Evolutionary conservation across 2,329 filamentous ascomycete species (phyloP).

Genomic region (Phialocephala subalpina): DNA sequence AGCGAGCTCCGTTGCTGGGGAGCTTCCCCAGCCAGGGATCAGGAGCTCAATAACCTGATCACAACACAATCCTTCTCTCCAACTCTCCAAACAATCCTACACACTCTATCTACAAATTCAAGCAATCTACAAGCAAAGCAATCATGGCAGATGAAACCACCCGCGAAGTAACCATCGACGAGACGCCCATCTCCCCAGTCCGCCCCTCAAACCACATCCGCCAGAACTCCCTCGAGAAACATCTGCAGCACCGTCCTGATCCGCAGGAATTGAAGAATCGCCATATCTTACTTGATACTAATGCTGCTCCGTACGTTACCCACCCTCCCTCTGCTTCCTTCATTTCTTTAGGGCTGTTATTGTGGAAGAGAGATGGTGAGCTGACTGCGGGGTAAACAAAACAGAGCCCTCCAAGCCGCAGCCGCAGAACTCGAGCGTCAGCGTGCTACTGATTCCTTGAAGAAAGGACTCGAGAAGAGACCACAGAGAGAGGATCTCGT

Average conservation of each 20-base stretch:
- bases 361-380: not conserved
- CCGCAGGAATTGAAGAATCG: slow-evolving; percentile 71
- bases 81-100: not conserved
- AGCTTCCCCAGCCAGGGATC: slow-evolving; percentile 3
- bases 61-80: not conserved
- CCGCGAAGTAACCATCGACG: slow-evolving; percentile 36
- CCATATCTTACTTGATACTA: slow-evolving; percentile 73
- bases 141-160: slow-evolving; percentile 33
- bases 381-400: slow-evolving; percentile 36
- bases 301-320: slow-evolving; percentile 67
- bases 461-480: slow-evolving; percentile 68
- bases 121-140: not conserved
- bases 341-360: too few species aligned
- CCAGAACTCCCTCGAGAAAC: slow-evolving; percentile 76
- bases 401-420: slow-evolving; percentile 67
- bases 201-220: slow-evolving; percentile 55
- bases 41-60: slow-evolving; percentile 9
- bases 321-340: slow-evolving; percentile 4
- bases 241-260: slow-evolving; percentile 74
- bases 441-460: slow-evolving; percentile 67
- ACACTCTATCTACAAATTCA: not conserved
- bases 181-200: slow-evolving; percentile 63
- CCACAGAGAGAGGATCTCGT: slow-evolving; percentile 79
- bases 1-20: not conserved
- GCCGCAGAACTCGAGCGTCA: slow-evolving; percentile 71